A percentile compares a stretch with the other conserved stretches of the same genome.
phyloP scores from a whole-genome alignment of 495 filamentous ascomycete species.

The Penicillium soppii region DNA sequence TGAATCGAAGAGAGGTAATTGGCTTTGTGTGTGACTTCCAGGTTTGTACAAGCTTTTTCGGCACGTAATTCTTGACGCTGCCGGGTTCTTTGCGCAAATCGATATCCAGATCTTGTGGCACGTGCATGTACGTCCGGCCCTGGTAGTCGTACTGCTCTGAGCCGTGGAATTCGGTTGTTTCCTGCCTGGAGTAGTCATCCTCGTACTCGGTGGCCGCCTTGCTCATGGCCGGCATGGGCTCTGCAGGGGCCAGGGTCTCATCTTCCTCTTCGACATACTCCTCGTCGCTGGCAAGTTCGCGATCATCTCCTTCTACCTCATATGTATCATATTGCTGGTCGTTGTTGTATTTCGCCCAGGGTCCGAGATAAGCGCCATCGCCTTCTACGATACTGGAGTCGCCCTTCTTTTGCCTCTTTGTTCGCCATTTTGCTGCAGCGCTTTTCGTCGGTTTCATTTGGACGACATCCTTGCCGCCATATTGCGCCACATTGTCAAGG shows the following conservation, averaged over 20 bases:
- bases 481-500: constrained; percentile 46
- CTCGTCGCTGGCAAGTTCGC: constrained; percentile 71
- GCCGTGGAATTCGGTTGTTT: constrained; percentile 89
- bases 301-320: constrained; percentile 46
- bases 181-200: constrained; percentile 53
- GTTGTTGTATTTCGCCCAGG: constrained; percentile 85
- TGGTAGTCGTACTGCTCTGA: constrained; percentile 83
- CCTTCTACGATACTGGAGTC: constrained; percentile 81
- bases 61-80: constrained; percentile 81
- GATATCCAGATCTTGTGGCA: constrained; percentile 92
- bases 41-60: constrained; percentile 88
- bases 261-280: constrained; percentile 70
- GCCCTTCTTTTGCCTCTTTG: constrained; percentile 79
- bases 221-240: constrained; percentile 51
- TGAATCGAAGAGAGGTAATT: constrained; percentile 83
- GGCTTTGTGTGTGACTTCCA: constrained; percentile 86
- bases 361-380: constrained; percentile 82
- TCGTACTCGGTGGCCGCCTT: constrained; percentile 62
- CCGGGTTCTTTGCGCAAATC: constrained; percentile 80
- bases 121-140: constrained; percentile 78
- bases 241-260: constrained; percentile 40
- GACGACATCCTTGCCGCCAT: constrained; percentile 56
- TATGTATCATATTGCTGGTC: constrained; percentile 60
- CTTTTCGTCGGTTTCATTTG: constrained; percentile 66
- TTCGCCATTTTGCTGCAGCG: constrained; percentile 59